phyloP scores from a whole-genome alignment of 2,329 filamentous ascomycete species.

The Chaetothyriales sp. region DNA sequence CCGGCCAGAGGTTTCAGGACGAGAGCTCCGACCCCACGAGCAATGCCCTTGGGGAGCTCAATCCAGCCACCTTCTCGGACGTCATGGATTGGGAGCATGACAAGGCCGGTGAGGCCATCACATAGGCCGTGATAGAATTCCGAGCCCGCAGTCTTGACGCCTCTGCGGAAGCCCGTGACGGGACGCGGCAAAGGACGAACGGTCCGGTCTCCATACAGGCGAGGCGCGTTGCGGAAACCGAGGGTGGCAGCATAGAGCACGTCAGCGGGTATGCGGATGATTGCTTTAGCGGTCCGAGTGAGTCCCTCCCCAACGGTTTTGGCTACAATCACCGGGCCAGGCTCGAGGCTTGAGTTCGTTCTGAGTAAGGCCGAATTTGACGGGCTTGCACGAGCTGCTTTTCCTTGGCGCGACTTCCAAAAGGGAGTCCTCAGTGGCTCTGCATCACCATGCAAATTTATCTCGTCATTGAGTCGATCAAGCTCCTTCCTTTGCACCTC shows the following conservation, averaged over 20 bases:
- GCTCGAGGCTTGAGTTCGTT: conserved; percentile 5
- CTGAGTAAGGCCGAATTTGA: background rate
- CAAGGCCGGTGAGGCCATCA: conserved; percentile 33
- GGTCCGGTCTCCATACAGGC: conserved; percentile 39
- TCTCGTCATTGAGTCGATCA: conserved; percentile 2
- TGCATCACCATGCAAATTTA: conserved; percentile 14
- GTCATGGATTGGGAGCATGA: conserved; percentile 31
- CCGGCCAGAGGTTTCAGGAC: conserved; percentile 34
- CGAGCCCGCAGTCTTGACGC: conserved; percentile 30
- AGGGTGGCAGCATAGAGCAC: conserved; percentile 38
- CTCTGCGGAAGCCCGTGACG: conserved; percentile 36
- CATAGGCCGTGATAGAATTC: conserved; percentile 33
- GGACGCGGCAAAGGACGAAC: conserved; percentile 28
- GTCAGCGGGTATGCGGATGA: conserved; percentile 30
- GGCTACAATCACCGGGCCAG: conserved; percentile 7
- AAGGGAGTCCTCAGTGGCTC: conserved; percentile 9
- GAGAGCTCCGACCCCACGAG: conserved; percentile 33
- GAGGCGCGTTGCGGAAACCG: conserved; percentile 41
- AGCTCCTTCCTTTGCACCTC: conserved; percentile 8
- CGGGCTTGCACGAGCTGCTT: conserved; percentile 1
- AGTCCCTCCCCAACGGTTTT: conserved; percentile 15
- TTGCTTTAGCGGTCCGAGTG: conserved; percentile 13
- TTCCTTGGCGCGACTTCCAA: background rate
- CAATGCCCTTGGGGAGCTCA: conserved; percentile 31
- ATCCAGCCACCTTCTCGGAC: conserved; percentile 29